Percentiles rank a stretch among this genome's conserved stretches.
Conservation (phyloP, 257 asterid genomes). For the Solanum etuberosum region DNA sequence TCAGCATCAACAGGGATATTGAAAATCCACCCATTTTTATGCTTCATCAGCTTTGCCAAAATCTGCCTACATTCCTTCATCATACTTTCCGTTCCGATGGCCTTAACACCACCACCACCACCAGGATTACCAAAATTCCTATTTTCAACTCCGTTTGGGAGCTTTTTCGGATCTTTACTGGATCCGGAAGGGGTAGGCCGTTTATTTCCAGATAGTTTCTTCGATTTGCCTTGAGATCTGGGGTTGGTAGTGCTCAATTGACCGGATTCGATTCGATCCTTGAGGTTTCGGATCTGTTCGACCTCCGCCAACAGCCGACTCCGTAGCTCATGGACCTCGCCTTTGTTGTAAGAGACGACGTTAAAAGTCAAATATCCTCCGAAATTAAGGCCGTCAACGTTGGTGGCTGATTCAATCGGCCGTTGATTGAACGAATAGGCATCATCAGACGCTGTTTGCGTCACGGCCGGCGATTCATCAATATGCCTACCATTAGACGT, state of each 20-base stretch:
- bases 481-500: conserved; percentile 33
- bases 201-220: conserved; percentile 40
- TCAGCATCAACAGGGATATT: conserved; percentile 66
- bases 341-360: conserved; percentile 37
- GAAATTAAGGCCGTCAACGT: conserved; percentile 38
- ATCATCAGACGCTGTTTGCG: conserved; percentile 85
- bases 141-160: conserved; percentile 21
- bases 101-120: not conserved
- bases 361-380: conserved; percentile 53
- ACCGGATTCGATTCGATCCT: conserved; percentile 62
- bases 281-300: conserved; percentile 62
- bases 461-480: conserved; percentile 46
- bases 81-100: conserved; percentile 29
- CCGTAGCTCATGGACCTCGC: conserved; percentile 53
- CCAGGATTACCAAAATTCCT: conserved; percentile 2
- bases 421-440: conserved; percentile 82
- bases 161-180: conserved; percentile 21
- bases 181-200: conserved; percentile 38
- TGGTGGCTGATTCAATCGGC: conserved; percentile 21
- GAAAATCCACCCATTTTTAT: conserved; percentile 53
- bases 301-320: conserved; percentile 57
- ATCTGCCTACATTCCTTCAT: conserved; percentile 66
- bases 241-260: conserved; percentile 35
- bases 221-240: conserved; percentile 41
- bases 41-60: conserved; percentile 55